Evolutionary conservation across 2,329 filamentous ascomycete genomes (phyloP).

Genomic region (Cladosporium sp.): DNA sequence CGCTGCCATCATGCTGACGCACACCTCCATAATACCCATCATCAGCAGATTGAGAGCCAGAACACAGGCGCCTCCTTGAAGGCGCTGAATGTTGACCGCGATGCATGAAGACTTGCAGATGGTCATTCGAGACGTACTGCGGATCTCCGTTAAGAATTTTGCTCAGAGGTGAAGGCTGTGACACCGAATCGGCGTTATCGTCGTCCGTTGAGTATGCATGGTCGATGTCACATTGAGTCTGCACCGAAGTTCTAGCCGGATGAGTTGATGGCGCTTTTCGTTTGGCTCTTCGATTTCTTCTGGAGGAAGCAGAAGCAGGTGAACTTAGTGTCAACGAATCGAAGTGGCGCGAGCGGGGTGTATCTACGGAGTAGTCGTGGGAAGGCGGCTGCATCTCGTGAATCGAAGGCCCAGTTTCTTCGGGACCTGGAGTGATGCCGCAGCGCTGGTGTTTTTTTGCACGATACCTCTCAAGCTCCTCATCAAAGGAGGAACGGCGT

Average conservation of each 20-base stretch:
- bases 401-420: no score
- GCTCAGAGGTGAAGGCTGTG: neutral
- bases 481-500: no score
- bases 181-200: neutral
- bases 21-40: no score
- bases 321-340: neutral
- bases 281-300: neutral
- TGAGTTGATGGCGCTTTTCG: neutral
- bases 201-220: conserved; percentile 6
- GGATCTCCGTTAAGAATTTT: neutral
- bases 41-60: no score
- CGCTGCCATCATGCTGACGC: no score
- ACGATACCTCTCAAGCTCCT: no score
- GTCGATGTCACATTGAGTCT: neutral
- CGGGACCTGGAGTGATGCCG: no score
- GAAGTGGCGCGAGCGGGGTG: neutral
- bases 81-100: no score
- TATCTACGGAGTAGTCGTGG: no score
- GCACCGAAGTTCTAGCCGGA: neutral
- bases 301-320: neutral
- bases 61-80: no score
- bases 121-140: neutral
- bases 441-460: no score
- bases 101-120: neutral
- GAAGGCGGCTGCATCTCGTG: no score